These are phyloP conservation scores for Chlamydomonas applanata DNA, from an alignment of 139 green algal species.

Conservation along the genomic window DNA sequence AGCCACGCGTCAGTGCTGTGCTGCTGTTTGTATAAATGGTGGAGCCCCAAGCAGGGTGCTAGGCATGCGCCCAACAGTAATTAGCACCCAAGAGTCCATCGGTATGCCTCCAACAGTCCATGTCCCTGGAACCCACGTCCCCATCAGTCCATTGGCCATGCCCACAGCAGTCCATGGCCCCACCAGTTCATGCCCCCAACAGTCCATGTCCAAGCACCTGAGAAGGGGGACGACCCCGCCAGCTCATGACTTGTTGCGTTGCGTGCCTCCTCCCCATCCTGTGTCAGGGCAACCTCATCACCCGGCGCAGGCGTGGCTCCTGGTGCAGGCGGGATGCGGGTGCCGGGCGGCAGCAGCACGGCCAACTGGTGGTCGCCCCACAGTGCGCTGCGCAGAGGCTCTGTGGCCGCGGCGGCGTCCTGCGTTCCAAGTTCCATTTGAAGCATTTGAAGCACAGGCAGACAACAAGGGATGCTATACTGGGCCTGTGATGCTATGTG, in stretches of 20 bases:
- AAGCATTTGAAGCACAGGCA: neutral
- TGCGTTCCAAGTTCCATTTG: conserved; percentile 10
- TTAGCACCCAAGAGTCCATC: too few relatives aligned
- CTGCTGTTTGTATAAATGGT: too few relatives aligned
- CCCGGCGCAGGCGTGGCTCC: neutral
- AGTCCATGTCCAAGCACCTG: conserved; percentile 9
- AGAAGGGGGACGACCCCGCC: conserved; percentile 19
- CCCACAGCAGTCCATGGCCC: too few relatives aligned
- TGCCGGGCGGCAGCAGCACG: conserved; percentile 73
- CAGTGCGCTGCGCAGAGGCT: conserved; percentile 66
- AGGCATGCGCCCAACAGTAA: too few relatives aligned
- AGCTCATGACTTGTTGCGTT: conserved; percentile 12
- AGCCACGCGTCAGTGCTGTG: too few relatives aligned
- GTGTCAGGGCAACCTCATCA: neutral
- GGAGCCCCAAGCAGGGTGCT: too few relatives aligned
- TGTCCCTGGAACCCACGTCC: too few relatives aligned
- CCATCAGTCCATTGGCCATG: too few relatives aligned
- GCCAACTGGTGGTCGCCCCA: conserved; percentile 78
- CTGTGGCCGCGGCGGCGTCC: conserved; percentile 46
- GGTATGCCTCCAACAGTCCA: too few relatives aligned
- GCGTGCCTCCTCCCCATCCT: conserved; percentile 1
- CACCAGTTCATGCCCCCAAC: too few relatives aligned
- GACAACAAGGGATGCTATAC: too few relatives aligned
- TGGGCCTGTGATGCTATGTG: too few relatives aligned
- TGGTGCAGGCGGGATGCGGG: conserved; percentile 9